phyloP scores from a whole-genome alignment of 2,329 filamentous ascomycete genomes.

The Bertia moriformis region DNA sequence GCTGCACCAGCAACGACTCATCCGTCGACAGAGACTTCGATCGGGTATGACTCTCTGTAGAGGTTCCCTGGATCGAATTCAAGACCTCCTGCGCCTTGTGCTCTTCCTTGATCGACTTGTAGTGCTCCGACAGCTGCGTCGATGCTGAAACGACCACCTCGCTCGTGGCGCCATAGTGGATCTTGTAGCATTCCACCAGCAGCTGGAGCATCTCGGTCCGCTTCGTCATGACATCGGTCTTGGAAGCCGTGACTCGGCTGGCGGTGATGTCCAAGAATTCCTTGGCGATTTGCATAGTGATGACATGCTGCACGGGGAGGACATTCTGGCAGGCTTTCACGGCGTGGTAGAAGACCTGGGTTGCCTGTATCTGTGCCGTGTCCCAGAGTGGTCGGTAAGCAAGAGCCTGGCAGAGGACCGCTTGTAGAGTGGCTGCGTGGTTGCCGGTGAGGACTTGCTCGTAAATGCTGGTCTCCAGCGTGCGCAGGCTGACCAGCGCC shows the following conservation, averaged over 20 bases:
- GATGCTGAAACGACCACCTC: conserved; percentile 4
- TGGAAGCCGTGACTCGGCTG: conserved; percentile 9
- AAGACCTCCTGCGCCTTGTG: conserved; percentile 5
- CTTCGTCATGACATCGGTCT: conserved; percentile 15
- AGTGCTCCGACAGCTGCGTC: conserved; percentile 5
- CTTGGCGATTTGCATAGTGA: conserved; percentile 6
- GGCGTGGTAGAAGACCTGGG: conserved; percentile 5
- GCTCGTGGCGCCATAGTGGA: conserved; percentile 5
- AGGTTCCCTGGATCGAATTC: conserved; percentile 7
- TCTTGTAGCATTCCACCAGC: conserved; percentile 6
- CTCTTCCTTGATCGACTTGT: conserved; percentile 4
- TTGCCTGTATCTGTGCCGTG: not conserved
- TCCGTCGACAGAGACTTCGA: not conserved
- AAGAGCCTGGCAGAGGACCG: conserved; percentile 6
- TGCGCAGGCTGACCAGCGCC: conserved; percentile 11
- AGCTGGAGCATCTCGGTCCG: conserved; percentile 3
- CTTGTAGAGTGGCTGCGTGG: conserved; percentile 6
- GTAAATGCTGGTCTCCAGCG: conserved; percentile 13
- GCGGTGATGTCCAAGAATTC: conserved; percentile 6
- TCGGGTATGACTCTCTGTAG: conserved; percentile 5
- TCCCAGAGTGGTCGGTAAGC: conserved; percentile 3
- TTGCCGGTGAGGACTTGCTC: conserved; percentile 12
- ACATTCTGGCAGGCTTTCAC: conserved; percentile 4
- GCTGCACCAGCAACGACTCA: not conserved
- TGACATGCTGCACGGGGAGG: conserved; percentile 2